Percentiles rank a stretch among this genome's conserved stretches.
phyloP scores from a whole-genome alignment of 2,329 filamentous ascomycete species.

The Cercospora janseana region DNA sequence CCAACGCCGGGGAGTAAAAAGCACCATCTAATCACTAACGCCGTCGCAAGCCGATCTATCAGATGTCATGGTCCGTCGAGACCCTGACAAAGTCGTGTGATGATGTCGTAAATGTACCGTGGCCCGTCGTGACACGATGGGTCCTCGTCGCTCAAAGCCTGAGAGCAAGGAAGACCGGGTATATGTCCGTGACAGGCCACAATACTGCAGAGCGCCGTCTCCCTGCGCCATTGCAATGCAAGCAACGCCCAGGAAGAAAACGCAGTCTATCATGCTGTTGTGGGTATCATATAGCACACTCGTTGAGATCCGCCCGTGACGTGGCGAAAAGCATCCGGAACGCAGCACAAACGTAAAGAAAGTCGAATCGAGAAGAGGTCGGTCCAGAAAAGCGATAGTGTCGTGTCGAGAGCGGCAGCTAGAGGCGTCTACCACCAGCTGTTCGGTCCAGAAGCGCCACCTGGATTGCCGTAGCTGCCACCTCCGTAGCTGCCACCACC shows the following conservation, averaged over 20 bases:
- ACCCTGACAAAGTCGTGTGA: constrained; percentile 22
- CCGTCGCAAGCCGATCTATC: constrained; percentile 28
- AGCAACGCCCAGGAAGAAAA: constrained; percentile 28
- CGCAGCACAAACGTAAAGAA: constrained; percentile 18
- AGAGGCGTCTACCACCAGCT: constrained; percentile 30
- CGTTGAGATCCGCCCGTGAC: constrained; percentile 27
- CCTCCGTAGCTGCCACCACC: constrained; percentile 57
- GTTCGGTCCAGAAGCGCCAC: constrained; percentile 26
- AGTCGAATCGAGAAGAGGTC: constrained; percentile 18
- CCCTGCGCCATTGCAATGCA: constrained; percentile 30
- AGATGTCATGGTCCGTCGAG: constrained; percentile 20
- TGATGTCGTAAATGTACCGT: constrained; percentile 28
- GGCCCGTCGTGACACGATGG: constrained; percentile 22
- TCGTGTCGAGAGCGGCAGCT: constrained; percentile 9
- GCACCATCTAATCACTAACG: constrained; percentile 24
- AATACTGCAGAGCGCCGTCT: constrained; percentile 27
- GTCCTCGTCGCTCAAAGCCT: constrained; percentile 27
- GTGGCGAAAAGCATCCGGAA: constrained; percentile 22
- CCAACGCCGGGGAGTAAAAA: constrained; percentile 12
- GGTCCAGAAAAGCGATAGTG: constrained; percentile 12
- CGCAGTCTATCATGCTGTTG: constrained; percentile 31
- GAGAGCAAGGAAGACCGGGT: constrained; percentile 22
- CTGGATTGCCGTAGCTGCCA: constrained; percentile 36
- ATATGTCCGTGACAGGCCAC: constrained; percentile 22
- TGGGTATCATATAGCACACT: constrained; percentile 31